A percentile compares a stretch with the other conserved stretches of the same genome.
Conservation (phyloP, 345 rosid genomes). For the Anastatica hierochuntica region DNA sequence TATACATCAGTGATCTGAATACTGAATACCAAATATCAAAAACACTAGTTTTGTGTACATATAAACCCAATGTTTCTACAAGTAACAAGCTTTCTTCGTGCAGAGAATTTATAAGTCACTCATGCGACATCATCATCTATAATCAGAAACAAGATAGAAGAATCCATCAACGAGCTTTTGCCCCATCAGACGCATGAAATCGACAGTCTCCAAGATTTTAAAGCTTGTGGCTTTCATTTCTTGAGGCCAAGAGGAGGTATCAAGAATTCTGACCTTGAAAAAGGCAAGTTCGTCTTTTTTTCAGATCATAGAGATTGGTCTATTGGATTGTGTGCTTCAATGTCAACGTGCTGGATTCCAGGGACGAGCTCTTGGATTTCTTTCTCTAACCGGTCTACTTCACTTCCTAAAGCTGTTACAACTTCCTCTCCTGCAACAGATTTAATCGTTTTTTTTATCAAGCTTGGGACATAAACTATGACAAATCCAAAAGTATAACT, state of each 20-base stretch:
- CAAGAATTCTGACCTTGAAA: not conserved
- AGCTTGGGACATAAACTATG: not conserved
- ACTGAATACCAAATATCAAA: too few relatives aligned
- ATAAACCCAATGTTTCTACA: not conserved
- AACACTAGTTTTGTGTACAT: not conserved
- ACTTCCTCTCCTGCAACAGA: conserved; percentile 80
- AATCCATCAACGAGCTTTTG: too few relatives aligned
- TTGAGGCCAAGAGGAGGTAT: conserved; percentile 2
- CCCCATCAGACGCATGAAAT: not conserved
- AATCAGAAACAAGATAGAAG: too few relatives aligned
- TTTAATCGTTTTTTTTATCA: not conserved
- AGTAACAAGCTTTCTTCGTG: not conserved
- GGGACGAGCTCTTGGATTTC: conserved; percentile 96
- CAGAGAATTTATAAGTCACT: not conserved
- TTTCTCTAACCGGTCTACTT: conserved; percentile 91
- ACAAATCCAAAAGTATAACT: not conserved
- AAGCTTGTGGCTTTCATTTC: conserved; percentile 1
- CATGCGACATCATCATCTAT: too few relatives aligned
- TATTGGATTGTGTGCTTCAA: conserved; percentile 89
- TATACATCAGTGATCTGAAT: too few relatives aligned
- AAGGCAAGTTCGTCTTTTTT: not conserved
- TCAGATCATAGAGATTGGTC: conserved; percentile 29
- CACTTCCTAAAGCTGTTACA: conserved; percentile 92
- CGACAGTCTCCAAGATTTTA: not conserved
- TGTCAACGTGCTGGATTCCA: conserved; percentile 91